phyloP scores from a whole-genome alignment of 2,329 filamentous ascomycete species.

The Mycosphaerella sp. region DNA sequence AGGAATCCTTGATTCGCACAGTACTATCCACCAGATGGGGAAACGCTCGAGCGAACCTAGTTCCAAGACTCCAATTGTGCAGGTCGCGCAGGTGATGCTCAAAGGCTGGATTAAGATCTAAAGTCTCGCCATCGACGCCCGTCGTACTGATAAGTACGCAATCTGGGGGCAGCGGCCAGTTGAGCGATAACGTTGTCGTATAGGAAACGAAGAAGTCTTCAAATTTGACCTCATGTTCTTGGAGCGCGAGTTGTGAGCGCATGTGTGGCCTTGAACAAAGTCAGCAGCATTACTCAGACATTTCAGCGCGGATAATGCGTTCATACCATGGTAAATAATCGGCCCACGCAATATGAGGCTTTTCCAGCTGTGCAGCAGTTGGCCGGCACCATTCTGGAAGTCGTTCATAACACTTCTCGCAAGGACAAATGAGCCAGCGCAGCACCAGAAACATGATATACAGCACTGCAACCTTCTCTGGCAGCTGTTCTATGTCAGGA shows the following conservation, averaged over 20 bases:
- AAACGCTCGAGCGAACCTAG: conserved; percentile 34
- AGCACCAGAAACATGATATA: conserved; percentile 84
- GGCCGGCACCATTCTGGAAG: conserved; percentile 70
- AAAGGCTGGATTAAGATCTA: conserved; percentile 80
- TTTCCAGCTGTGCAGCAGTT: conserved; percentile 57
- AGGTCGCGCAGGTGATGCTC: conserved; percentile 69
- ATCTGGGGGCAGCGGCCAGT: conserved; percentile 75
- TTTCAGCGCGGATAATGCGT: not conserved
- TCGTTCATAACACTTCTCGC: conserved; percentile 69
- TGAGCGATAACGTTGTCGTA: conserved; percentile 67
- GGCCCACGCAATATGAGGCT: conserved; percentile 70
- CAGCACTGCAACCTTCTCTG: conserved; percentile 74
- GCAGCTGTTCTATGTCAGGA: conserved; percentile 68
- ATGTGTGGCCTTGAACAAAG: conserved; percentile 53
- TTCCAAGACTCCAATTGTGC: conserved; percentile 76
- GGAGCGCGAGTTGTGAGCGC: conserved; percentile 55
- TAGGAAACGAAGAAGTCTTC: conserved; percentile 80
- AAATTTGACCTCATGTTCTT: conserved; percentile 49
- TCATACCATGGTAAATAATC: conserved; percentile 68
- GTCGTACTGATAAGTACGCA: conserved; percentile 52
- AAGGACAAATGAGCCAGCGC: conserved; percentile 74
- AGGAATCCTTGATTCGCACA: conserved; percentile 26
- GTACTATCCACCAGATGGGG: conserved; percentile 30
- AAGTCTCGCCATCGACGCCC: conserved; percentile 41
- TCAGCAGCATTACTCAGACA: not conserved